Base-by-base conservation (phyloP, 805 yeast genomes). In the Candida khao-thaluensis region DNA sequence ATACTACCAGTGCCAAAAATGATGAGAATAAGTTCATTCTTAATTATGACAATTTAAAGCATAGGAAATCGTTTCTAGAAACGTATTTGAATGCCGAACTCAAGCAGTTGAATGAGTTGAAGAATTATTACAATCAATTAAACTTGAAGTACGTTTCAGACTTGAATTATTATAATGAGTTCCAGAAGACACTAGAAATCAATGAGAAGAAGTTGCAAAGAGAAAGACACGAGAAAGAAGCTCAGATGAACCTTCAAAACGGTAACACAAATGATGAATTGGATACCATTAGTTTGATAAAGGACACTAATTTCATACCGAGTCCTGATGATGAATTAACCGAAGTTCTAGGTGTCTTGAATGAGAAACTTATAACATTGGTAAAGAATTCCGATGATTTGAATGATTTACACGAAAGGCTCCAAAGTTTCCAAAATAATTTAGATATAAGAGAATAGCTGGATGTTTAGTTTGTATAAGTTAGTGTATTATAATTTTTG, bases 61-160 rank as follows among this genome's bases (percentile, higher is more conserved):
- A 60, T 26, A 44, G 60, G 17, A 60, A 58, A 35, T 51, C 50
- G 12, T 51, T 49, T 24, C 42, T 64, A 31, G 72, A 68, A 40
- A 60, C 69, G 10, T 59, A 62, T 39, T 49, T 68, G 12, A 62
- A 54, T 64, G 72, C 73, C 2, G 74, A 69, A 43, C 30, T 59
- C 24, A 60, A 60, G 35, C 72, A 67, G 42, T 50, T 67, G 27
- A 45, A 52, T 23, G 67, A 62, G 7, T 49, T 69, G 12, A 58
- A 63, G 35, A 42, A 44, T 7, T 51, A 61, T 41, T 51, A 53
- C 33, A 46, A 49, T 8, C 53, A 56, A 14, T 41, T 57, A 5
- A 44, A 60, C 18, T 38, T 44, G 24, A 45, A 47, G 17, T 57
- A 54, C 46, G 49, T 57, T 32, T 61, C 55, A 57, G 74, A 69